A percentile compares a stretch with the other conserved stretches of the same genome.
These are phyloP conservation scores for Cystobasidiaceae sp. DNA, from an alignment of 1,284 basidiomycete species.

Conservation along the genomic window DNA sequence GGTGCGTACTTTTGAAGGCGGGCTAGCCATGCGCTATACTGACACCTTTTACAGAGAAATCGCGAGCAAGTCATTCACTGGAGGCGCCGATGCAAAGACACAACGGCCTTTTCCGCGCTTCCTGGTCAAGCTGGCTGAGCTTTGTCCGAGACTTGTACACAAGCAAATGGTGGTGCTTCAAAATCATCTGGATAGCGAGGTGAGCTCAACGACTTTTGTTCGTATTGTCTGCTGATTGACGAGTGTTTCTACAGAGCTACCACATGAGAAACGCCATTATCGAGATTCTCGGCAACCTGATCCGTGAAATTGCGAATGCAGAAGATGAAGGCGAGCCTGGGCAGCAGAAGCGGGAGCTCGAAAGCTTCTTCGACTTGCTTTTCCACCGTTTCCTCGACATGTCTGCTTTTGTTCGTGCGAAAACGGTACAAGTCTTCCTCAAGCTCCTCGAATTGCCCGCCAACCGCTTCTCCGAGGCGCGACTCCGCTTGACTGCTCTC, in stretches of 20 bases:
- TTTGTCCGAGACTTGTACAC: conserved; percentile 75
- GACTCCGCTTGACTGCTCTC: conserved; percentile 67
- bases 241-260: conserved; percentile 61
- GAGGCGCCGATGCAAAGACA: conserved; percentile 72
- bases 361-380: conserved; percentile 73
- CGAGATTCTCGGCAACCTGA: conserved; percentile 75
- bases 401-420: conserved; percentile 84
- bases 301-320: conserved; percentile 65
- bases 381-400: conserved; percentile 82
- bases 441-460: conserved; percentile 63
- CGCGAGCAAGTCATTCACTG: conserved; percentile 67
- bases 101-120: conserved; percentile 82
- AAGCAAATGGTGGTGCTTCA: conserved; percentile 85
- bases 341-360: conserved; percentile 73
- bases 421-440: conserved; percentile 71
- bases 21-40: not conserved
- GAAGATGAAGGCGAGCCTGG: conserved; percentile 52
- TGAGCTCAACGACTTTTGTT: conserved; percentile 46
- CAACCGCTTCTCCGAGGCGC: conserved; percentile 79
- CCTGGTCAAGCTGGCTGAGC: conserved; percentile 73
- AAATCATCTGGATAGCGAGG: conserved; percentile 86
- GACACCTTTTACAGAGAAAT: conserved; percentile 58
- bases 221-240: not conserved
- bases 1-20: conserved; percentile 45
- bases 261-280: conserved; percentile 91